phyloP scores from a whole-genome alignment of 345 rosid genomes.

The Lumnitzera littorea region DNA sequence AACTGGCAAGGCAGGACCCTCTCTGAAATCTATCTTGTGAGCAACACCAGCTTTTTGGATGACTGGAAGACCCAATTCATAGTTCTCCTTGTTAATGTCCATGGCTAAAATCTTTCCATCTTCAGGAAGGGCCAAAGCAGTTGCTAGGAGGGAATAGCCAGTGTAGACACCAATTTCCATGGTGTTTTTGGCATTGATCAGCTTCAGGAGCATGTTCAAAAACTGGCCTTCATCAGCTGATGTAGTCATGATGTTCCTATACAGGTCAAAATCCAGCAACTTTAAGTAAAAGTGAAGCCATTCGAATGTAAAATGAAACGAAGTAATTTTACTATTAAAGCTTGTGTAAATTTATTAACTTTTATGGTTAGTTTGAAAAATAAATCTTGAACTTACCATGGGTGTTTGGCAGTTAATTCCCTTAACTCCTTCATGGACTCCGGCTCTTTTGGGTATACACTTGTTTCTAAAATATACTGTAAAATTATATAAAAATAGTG shows the following conservation, averaged over 20 bases:
- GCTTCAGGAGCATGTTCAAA: constrained; percentile 81
- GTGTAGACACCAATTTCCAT: constrained; percentile 99
- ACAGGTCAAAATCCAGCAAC: neutral
- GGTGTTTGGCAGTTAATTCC: constrained; percentile 90
- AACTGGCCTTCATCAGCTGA: constrained; percentile 99
- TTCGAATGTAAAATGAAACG: too few species aligned
- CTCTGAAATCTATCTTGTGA: constrained; percentile 83
- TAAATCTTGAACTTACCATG: constrained; percentile 44
- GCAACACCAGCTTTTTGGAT: constrained; percentile 81
- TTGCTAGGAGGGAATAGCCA: constrained; percentile 93
- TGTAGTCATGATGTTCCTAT: constrained; percentile 96
- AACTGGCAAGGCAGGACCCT: constrained; percentile 89
- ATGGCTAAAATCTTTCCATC: constrained; percentile 94
- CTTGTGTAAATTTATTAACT: neutral
- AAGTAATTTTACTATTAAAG: too few species aligned
- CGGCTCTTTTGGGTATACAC: constrained; percentile 96
- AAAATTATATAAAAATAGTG: neutral
- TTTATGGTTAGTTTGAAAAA: neutral
- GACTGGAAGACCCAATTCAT: constrained; percentile 72
- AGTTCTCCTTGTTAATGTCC: constrained; percentile 76
- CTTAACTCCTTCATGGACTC: constrained; percentile 95
- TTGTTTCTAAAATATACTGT: constrained; percentile 93
- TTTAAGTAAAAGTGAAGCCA: neutral
- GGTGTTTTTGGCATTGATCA: constrained; percentile 97
- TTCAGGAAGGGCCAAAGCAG: constrained; percentile 95